phyloP scores from a whole-genome alignment of 1,284 basidiomycete genomes.

The Violaceomyces palustris region DNA sequence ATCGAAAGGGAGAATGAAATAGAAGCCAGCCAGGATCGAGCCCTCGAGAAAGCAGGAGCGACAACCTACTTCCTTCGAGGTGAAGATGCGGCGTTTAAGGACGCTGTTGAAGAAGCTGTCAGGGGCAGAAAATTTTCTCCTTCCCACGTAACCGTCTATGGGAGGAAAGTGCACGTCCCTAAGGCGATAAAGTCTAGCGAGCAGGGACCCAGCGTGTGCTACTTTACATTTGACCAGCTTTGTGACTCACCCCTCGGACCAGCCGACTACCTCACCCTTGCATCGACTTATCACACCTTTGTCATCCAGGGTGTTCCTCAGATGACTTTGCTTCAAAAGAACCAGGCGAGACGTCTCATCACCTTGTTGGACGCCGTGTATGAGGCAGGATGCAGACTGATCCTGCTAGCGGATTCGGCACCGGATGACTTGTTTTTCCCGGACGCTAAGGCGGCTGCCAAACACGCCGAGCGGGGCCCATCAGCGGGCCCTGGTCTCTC shows the following conservation, averaged over 20 bases:
- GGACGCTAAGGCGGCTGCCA: slow-evolving; percentile 39
- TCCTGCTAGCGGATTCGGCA: slow-evolving; percentile 56
- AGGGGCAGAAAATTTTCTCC: slow-evolving; percentile 4
- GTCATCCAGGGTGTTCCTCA: slow-evolving; percentile 63
- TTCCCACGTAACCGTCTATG: slow-evolving; percentile 56
- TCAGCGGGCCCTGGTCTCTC: slow-evolving; percentile 9
- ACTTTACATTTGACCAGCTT: slow-evolving; percentile 63
- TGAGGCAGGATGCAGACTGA: slow-evolving; percentile 54
- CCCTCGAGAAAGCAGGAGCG: background rate
- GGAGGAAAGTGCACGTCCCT: slow-evolving; percentile 59
- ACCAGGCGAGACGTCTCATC: slow-evolving; percentile 68
- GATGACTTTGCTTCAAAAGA: slow-evolving; percentile 62
- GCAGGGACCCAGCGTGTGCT: slow-evolving; percentile 53
- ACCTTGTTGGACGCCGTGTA: slow-evolving; percentile 66
- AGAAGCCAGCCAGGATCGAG: background rate
- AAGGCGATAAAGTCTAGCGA: slow-evolving; percentile 50
- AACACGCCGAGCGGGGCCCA: slow-evolving; percentile 21
- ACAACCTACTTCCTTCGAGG: slow-evolving; percentile 25
- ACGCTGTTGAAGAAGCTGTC: slow-evolving; percentile 5
- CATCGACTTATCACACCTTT: slow-evolving; percentile 61
- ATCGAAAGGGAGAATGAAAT: background rate
- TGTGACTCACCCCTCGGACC: slow-evolving; percentile 66
- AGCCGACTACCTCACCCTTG: slow-evolving; percentile 67
- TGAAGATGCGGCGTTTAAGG: slow-evolving; percentile 22
- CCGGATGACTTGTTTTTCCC: slow-evolving; percentile 64